Evolutionary conservation across 306 rosid species (phyloP), one percentile per base, ranked within the genome.

Genomic region (Medicago lupulina): DNA sequence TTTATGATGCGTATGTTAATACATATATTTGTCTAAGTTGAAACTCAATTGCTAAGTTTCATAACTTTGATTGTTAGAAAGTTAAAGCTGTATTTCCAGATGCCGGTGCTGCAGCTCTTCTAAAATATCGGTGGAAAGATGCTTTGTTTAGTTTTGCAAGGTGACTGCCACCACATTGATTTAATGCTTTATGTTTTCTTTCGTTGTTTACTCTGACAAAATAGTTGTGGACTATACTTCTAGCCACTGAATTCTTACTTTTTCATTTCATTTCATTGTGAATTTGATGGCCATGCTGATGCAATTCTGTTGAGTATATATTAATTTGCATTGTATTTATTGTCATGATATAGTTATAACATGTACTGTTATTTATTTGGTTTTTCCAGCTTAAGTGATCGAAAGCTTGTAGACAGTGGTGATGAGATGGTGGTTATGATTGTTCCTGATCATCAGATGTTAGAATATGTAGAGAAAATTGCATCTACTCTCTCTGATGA

Each of bases 61-160:
- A 60, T 73, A 44, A 65, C 71, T 87, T 82, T 82, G 77, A 65
- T 87, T 86, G 80, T 51, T 79, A 95, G 98, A 90, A 81, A 81
- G 85, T 95, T 76, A 92, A 90, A 92, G 96, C 97, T 79, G 79
- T 92, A 81, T 95, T 92, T 89, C 97, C 97, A 49, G 97, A 92
- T 88, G 96, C 98, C 73, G 98, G 98, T 76, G 97, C 97, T 6
- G 92, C 97, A 34, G 97, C 97, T 36, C 98, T 95, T 85, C 93
- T 95, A 57, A 85, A 95, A 78, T 88, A 86, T 73, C 77, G 74
- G 73, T 95, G 98, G 98, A 86, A 90, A 63, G 92, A 95, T 70
- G 97, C 97, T 54, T 67, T 76, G 31, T 95, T 92, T 82, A 86
- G 94, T 66, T 87, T 95, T 78, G 89, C 97, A 76, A 95, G 97